These are phyloP conservation scores for Bombardia bombarda DNA, from an alignment of 495 filamentous ascomycete species.

Conservation along the genomic window DNA sequence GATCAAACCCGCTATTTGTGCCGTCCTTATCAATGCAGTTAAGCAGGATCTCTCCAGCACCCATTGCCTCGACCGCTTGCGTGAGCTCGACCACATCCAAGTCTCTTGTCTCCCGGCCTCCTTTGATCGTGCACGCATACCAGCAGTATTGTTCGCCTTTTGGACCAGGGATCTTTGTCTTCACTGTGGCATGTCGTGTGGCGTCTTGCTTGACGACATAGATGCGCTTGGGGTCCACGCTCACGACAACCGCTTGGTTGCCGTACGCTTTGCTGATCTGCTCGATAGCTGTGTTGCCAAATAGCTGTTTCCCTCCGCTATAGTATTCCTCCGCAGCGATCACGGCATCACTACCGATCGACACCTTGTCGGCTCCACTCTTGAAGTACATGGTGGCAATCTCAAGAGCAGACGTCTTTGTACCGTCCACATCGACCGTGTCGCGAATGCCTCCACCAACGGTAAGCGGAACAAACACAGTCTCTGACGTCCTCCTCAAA, in stretches of 20 bases:
- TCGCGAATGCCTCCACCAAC: slow-evolving; percentile 94
- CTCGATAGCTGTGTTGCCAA: slow-evolving; percentile 84
- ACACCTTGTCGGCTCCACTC: slow-evolving; percentile 96
- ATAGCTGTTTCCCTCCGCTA: slow-evolving; percentile 52
- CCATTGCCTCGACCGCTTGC: slow-evolving; percentile 90
- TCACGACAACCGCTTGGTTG: slow-evolving; percentile 94
- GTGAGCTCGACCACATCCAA: slow-evolving; percentile 84
- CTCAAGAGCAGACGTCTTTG: slow-evolving; percentile 73
- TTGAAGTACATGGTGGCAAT: slow-evolving; percentile 97
- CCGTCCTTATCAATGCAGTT: slow-evolving; percentile 98
- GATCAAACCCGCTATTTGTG: slow-evolving; percentile 88
- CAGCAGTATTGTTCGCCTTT: slow-evolving; percentile 79
- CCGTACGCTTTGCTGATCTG: slow-evolving; percentile 90
- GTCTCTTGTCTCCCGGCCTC: slow-evolving; percentile 83
- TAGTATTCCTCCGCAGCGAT: slow-evolving; percentile 87
- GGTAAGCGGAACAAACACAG: slow-evolving; percentile 94
- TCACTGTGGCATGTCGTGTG: slow-evolving; percentile 71
- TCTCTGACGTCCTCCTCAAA: slow-evolving; percentile 73
- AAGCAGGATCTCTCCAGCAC: slow-evolving; percentile 84
- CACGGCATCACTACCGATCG: slow-evolving; percentile 93
- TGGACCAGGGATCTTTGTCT: slow-evolving; percentile 61
- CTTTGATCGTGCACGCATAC: slow-evolving; percentile 97
- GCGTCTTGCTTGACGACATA: slow-evolving; percentile 67
- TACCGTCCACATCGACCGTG: slow-evolving; percentile 84
- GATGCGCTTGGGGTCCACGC: slow-evolving; percentile 85